Base-by-base conservation (phyloP, 1,284 basidiomycete species). In the Marasmius oreades region DNA sequence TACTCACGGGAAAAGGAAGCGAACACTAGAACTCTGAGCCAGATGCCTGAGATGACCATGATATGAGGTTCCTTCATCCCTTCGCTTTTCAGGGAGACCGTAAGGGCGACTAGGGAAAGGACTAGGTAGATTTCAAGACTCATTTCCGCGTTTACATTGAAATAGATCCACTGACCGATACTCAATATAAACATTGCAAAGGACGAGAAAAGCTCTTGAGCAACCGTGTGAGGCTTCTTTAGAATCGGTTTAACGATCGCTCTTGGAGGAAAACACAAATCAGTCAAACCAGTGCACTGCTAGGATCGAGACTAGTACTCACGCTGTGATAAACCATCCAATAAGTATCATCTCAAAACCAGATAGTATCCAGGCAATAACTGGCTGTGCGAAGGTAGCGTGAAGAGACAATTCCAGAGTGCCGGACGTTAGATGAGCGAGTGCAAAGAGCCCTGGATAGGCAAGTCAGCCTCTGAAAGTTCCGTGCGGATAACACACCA, bases 271-370 rank as follows among this genome's bases (percentile, higher is more conserved):
- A 46, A 14, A 11, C 20, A 24, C 11, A 22, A 5, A 28, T 46
- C 26, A 46, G 45, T n/a, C n/a, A n/a, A n/a, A n/a, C n/a, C n/a
- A n/a, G 45, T 23, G 20, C 5, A 16, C 16, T 46, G 5, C 5
- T 12, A 33, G 28, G 33, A 16, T 28, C 5, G 24, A 5, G 4
- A 24, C n/a, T 24, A 26, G 18, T 6, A 50, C 47, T 23, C 28
- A 50, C 47, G 47, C 28, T 20, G 47, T 50, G 14, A 50, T 2
- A 33, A 50, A 50, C 47, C 47, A 50, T 20, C 12, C 47, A 50
- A 50, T 50, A 26, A 33, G 14, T 26, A 50, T 26, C 47, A 33
- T 50, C 14, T 50, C 47, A 50, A 50, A n/a, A 12, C 24, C n/a
- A 18, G 12, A 26, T 12, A 50, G 24, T 28, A n/a, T 31, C 47